Percentiles rank a stretch among this genome's conserved stretches.
Conservation (phyloP, 2,329 filamentous ascomycete genomes). For the Diplodia mutila region DNA sequence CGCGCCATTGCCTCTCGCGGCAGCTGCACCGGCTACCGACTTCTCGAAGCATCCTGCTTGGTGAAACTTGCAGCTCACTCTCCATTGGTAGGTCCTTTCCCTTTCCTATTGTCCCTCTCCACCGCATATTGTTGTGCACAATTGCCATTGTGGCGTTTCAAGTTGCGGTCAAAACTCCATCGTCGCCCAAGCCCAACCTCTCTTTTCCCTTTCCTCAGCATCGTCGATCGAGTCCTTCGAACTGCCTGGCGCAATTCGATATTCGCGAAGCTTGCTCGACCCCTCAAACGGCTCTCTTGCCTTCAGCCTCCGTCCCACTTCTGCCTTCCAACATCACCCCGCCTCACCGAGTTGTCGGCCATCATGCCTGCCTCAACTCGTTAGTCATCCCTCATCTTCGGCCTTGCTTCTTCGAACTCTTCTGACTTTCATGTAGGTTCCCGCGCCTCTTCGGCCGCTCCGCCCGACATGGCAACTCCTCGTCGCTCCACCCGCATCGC, state of each 20-base stretch:
- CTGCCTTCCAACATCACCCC: not conserved
- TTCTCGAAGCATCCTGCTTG: not conserved
- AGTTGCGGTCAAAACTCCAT: not conserved
- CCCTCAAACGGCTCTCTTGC: too few species aligned
- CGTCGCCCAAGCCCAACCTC: not conserved
- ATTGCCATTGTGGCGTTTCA: slow-evolving; percentile 1
- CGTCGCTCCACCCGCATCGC: slow-evolving; percentile 9
- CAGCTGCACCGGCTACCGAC: not conserved
- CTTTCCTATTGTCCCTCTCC: not conserved
- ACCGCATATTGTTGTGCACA: not conserved
- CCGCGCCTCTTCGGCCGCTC: not conserved
- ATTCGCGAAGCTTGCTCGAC: not conserved
- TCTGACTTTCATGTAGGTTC: not conserved
- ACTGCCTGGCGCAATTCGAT: not conserved
- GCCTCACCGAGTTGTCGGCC: not conserved
- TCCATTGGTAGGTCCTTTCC: not conserved
- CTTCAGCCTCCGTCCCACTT: too few species aligned
- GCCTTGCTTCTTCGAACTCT: not conserved
- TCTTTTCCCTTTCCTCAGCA: slow-evolving; percentile 2
- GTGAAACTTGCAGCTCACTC: not conserved
- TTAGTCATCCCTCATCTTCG: not conserved
- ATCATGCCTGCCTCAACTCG: not conserved
- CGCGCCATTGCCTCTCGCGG: not conserved
- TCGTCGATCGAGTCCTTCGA: not conserved
- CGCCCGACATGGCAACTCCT: slow-evolving; percentile 6